These are phyloP conservation scores for Leucocoprinus leucothites DNA, from an alignment of 768 basidiomycete genomes.

Conservation along the genomic window DNA sequence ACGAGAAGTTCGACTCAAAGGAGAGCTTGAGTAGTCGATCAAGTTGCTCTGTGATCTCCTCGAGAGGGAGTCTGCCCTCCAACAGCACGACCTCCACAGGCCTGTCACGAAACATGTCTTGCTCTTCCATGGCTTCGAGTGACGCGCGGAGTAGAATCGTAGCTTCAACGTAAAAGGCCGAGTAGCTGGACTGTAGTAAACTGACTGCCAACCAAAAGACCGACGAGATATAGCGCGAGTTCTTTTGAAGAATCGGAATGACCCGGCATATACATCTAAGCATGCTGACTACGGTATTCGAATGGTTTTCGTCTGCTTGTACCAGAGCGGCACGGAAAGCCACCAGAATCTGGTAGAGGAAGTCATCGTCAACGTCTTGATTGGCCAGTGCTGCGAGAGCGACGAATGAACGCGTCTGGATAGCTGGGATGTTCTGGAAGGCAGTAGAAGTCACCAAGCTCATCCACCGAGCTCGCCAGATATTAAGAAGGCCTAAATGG, in stretches of 20 bases:
- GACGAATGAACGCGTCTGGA: constrained; percentile 87
- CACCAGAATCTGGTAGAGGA: constrained; percentile 90
- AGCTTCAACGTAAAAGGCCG: constrained; percentile 68
- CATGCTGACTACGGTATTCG: constrained; percentile 79
- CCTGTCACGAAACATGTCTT: constrained; percentile 52
- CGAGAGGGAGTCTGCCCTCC: constrained; percentile 59
- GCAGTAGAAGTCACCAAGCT: constrained; percentile 83
- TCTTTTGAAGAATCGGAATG: constrained; percentile 62
- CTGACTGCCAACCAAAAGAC: constrained; percentile 90
- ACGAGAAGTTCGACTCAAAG: constrained; percentile 77
- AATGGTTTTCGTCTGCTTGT: constrained; percentile 67
- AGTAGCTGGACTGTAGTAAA: constrained; percentile 74
- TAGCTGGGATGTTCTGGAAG: constrained; percentile 83
- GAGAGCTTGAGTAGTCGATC: constrained; percentile 73
- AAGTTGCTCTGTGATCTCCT: constrained; percentile 66
- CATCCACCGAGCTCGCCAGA: constrained; percentile 95
- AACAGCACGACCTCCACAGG: constrained; percentile 58
- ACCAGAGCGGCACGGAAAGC: constrained; percentile 73
- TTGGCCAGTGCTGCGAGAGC: constrained; percentile 80
- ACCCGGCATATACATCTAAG: constrained; percentile 80
- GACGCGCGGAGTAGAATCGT: constrained; percentile 63
- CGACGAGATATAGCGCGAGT: constrained; percentile 69
- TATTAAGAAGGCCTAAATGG: constrained; percentile 75
- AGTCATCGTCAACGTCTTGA: constrained; percentile 87
- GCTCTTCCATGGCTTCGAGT: constrained; percentile 59